Base-by-base conservation (phyloP, 1,284 basidiomycete genomes). In the Pseudozyma hubeiensis region DNA sequence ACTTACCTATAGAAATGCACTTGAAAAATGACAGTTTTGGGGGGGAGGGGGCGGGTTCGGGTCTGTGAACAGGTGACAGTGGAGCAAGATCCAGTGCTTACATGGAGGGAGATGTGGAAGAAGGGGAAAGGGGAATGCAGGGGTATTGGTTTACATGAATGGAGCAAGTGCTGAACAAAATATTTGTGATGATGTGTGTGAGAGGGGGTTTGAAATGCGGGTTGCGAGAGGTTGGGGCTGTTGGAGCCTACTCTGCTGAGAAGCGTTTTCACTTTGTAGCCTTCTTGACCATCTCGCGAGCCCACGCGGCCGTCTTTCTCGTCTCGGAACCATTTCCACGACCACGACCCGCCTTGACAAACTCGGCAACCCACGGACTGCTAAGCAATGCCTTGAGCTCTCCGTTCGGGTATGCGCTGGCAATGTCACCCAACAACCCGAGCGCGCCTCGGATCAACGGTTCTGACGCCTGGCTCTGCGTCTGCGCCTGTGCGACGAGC, bases 351-450 rank as follows among this genome's bases (percentile, higher is more conserved):
- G 85, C 81, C 71, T 92, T 89, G 80, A 99, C 87, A 71, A 93
- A 91, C 17, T 87, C 87, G 3, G 89, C 89, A 55, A 99, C 88
- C 94, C 95, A 97, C 41, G 91, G 90, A 44, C 89, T 87, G 49
- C 93, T 88, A 57, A 99, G 86, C 54, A 90, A 85, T 49, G 90
- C 90, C 86, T 93, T 93, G 17, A 83, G 57, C 49, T 82, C 75
- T 11, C 81, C 81, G 19, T 67, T 66, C 17, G 79, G 76, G 84
- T 97, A 89, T 79, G 94, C 89, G 17, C 90, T 88, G 1, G 94
- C 95, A 46, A 99, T 87, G 83, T 99, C 96, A 64, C 97, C 97
- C 59, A 99, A 87, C 29, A 97, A 88, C 39, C 94, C 94, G 70
- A 92, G 90, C 5, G 89, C 89, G 35, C 93, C 86, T 75, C 91